Conservation (phyloP, 2,329 filamentous ascomycete genomes). For the Talaromyces sp. region DNA sequence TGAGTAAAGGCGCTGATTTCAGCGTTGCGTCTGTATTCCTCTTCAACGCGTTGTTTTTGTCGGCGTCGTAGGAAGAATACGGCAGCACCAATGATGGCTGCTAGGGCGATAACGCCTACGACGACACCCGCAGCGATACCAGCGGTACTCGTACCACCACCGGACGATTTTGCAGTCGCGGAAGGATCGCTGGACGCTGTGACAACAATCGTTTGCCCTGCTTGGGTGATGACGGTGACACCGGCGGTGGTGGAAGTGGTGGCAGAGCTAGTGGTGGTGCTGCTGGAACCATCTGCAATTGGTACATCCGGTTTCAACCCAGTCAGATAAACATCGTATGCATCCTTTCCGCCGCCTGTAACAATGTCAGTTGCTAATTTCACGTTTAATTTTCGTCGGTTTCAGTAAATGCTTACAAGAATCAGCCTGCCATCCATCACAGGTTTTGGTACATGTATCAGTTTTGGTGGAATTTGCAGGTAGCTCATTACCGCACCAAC, state of each 20-base stretch:
- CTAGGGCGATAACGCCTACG: slow-evolving; percentile 71
- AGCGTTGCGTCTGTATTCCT: slow-evolving; percentile 78
- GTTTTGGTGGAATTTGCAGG: slow-evolving; percentile 59
- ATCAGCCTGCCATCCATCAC: slow-evolving; percentile 61
- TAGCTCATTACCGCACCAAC: slow-evolving; percentile 70
- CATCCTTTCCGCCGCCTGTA: slow-evolving; percentile 58
- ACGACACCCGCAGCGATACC: slow-evolving; percentile 87
- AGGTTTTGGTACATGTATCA: slow-evolving; percentile 62
- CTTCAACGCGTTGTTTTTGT: slow-evolving; percentile 74
- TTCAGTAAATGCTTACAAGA: slow-evolving; percentile 57
- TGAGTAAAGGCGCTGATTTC: slow-evolving; percentile 69
- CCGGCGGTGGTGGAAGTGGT: slow-evolving; percentile 28
- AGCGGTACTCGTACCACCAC: slow-evolving; percentile 65
- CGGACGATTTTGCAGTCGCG: slow-evolving; percentile 25
- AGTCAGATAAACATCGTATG: slow-evolving; percentile 54
- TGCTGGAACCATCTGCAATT: slow-evolving; percentile 21
- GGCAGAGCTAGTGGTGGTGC: slow-evolving; percentile 32
- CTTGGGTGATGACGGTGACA: slow-evolving; percentile 32
- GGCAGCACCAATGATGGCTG: slow-evolving; percentile 63
- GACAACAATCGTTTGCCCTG: slow-evolving; percentile 35
- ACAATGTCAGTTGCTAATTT: slow-evolving; percentile 26
- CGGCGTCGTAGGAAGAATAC: slow-evolving; percentile 75
- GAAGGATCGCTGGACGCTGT: slow-evolving; percentile 29
- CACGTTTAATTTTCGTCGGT: neutral
- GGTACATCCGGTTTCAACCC: slow-evolving; percentile 45